Base-by-base conservation (phyloP, 495 filamentous ascomycete genomes). In the Daldinia caldariorum region DNA sequence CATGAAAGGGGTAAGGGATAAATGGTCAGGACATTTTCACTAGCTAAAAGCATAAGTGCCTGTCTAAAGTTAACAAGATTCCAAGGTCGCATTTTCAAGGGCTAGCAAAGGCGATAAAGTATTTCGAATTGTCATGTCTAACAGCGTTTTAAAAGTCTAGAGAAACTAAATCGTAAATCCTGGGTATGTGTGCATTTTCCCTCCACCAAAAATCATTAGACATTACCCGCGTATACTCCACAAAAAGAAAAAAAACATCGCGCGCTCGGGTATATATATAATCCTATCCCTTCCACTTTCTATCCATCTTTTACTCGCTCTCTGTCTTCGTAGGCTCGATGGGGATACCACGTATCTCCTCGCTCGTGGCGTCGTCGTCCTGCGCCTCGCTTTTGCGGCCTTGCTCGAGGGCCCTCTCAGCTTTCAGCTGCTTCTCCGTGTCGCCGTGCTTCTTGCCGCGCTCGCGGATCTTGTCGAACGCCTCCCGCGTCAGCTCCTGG, bases 401-500 rank as follows among this genome's bases (percentile, higher is more conserved):
- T 16, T 75, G 67, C 34, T 78, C 74, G 60, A 76, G 69, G 13
- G 67, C 63, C 14, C 47, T 64, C 70, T 77, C 66, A 18, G 74
- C 74, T 67, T 81, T 79, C 39, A 75, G 59, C 38, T 82, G 81
- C 67, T 85, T 84, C 63, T 85, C 83, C 59, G 82, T 83, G 66
- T 83, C 77, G 70, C 84, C 87, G 55, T 85, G 82, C 79, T 89
- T 91, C 78, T 87, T 73, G 18, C 72, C 75, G 31, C 50, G 64
- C 53, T 58, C 60, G 16, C 72, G 81, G 53, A 93, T 84, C 76
- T 89, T 89, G 65, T 88, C 83, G 79, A 94, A 91, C 0, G 89
- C 91, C 72, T 91, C 86, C 37, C 83, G 80, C 2, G 92, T 94
- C 54, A 94, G 79, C 55, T 91, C 85, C 77, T 94, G 91, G 12